Base-by-base conservation (phyloP, 2,329 filamentous ascomycete species). In the Fusarium duplospermum region DNA sequence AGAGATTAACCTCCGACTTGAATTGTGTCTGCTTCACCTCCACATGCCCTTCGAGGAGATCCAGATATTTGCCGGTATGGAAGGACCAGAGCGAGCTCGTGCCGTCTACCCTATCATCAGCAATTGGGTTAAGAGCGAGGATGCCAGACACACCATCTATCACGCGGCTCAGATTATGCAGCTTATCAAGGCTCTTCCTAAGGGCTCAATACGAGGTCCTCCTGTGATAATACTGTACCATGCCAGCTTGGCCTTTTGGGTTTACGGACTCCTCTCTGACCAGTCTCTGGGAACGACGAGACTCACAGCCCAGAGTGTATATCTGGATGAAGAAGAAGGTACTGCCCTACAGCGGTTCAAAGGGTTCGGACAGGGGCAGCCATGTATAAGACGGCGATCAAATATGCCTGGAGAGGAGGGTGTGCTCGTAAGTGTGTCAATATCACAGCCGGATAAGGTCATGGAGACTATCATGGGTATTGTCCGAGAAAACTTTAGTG, bases 1-100 rank as follows among this genome's bases (percentile, higher is more conserved):
- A 0, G 79, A 83, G 40, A 77, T 82, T 1, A 71, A 74, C 2
- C 76, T 86, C 35, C 66, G 81, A 0, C 76, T 81, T 1, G 81
- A 85, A 47, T 74, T 81, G 3, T 76, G 80, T 4, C 77, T 80
- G 0, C 77, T 85, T 38, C 81, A 84, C 8, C 75, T 86, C 1
- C 77, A 85, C 35, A 82, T 83, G 64, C 84, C 84, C 0, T 79
- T 86, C 0, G 84, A 85, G 31, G 82, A 84, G 6, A 77, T 86
- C 0, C 84, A 86, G 13, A 78, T 83, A 1, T 84, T 85, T 24
- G 84, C 84, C 1, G 84, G 84, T 4, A 84, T 84, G 56, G 81
- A 84, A 22, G 83, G 83, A 6, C 80, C 81, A 13, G 80, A 84
- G 24, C 82, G 83, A 58, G 82, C 84, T 4, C 78, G 81, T 0